Evolutionary conservation across 2,329 filamentous ascomycete genomes (phyloP).

Genomic region (Neopestalotiopsis rosae): DNA sequence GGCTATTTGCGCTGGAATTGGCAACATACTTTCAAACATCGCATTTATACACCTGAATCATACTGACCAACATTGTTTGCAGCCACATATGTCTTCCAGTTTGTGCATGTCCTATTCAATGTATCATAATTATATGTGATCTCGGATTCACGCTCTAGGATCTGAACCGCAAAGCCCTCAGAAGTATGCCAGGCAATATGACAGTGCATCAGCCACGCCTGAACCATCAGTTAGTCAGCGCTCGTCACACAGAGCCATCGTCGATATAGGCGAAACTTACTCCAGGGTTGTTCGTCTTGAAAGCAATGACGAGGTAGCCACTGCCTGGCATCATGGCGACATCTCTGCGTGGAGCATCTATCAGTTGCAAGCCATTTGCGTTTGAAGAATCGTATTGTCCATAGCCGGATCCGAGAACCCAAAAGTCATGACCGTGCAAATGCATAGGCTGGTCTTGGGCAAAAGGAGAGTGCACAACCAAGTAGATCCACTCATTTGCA

Average conservation of each 20-base stretch:
- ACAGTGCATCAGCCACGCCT: conserved; percentile 34
- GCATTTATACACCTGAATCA: conserved; percentile 36
- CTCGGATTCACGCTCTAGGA: conserved; percentile 43
- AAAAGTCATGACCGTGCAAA: conserved; percentile 50
- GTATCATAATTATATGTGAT: conserved; percentile 28
- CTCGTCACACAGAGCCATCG: too few species aligned
- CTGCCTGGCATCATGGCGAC: conserved; percentile 47
- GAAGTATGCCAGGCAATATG: conserved; percentile 54
- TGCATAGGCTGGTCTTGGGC: conserved; percentile 43
- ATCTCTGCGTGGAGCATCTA: conserved; percentile 55
- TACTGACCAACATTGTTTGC: conserved; percentile 27
- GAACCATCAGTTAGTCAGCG: not conserved
- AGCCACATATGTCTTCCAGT: conserved; percentile 32
- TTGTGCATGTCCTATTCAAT: conserved; percentile 32
- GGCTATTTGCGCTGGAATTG: too few species aligned
- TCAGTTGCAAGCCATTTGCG: conserved; percentile 32
- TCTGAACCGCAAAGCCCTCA: conserved; percentile 57
- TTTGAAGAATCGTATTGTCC: conserved; percentile 32
- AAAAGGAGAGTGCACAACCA: conserved; percentile 36
- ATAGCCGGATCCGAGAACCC: conserved; percentile 38
- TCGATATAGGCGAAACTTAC: not conserved
- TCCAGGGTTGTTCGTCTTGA: conserved; percentile 57
- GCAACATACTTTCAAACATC: too few species aligned
- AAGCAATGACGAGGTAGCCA: conserved; percentile 55
- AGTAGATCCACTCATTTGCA: conserved; percentile 38